Percentiles rank a stretch among this genome's conserved stretches.
Evolutionary conservation across 352 stramenopile genomes (phyloP).

Genomic region (Plasmopara viticola): DNA sequence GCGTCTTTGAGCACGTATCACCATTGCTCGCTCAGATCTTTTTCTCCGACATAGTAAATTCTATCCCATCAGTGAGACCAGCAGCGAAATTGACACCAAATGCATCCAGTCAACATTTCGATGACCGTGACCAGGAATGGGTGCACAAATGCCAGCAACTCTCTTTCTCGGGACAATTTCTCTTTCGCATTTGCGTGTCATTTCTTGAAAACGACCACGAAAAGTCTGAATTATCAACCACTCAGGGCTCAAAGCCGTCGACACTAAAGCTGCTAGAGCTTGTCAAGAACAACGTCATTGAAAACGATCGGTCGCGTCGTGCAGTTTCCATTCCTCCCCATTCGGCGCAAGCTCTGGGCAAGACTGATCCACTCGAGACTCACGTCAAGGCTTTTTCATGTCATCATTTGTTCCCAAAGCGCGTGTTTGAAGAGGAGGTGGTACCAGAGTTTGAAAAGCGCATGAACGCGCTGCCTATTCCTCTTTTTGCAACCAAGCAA

Average conservation of each 20-base stretch:
- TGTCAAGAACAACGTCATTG: conserved; percentile 68
- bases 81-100: conserved; percentile 9
- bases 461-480: conserved; percentile 53
- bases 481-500: conserved; percentile 58
- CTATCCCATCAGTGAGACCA: conserved; percentile 26
- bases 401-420: conserved; percentile 77
- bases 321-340: conserved; percentile 56
- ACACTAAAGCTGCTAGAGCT: conserved; percentile 47
- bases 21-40: conserved; percentile 66
- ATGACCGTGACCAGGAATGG: conserved; percentile 76
- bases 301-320: conserved; percentile 56
- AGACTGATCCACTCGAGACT: conserved; percentile 80
- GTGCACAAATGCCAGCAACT: conserved; percentile 66
- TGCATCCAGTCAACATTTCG: conserved; percentile 28
- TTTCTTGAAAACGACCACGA: conserved; percentile 38
- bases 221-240: conserved; percentile 6
- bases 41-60: conserved; percentile 60
- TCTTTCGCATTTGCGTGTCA: conserved; percentile 66
- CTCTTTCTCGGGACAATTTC: conserved; percentile 71
- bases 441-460: conserved; percentile 76
- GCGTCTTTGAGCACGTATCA: conserved; percentile 55
- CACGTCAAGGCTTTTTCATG: conserved; percentile 84
- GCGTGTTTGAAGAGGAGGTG: conserved; percentile 82
- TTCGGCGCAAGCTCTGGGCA: conserved; percentile 57
- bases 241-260: conserved; percentile 7